These are phyloP conservation scores for Cordyceps cateniannulata DNA, from an alignment of 2,329 filamentous ascomycete species.

Conservation along the genomic window DNA sequence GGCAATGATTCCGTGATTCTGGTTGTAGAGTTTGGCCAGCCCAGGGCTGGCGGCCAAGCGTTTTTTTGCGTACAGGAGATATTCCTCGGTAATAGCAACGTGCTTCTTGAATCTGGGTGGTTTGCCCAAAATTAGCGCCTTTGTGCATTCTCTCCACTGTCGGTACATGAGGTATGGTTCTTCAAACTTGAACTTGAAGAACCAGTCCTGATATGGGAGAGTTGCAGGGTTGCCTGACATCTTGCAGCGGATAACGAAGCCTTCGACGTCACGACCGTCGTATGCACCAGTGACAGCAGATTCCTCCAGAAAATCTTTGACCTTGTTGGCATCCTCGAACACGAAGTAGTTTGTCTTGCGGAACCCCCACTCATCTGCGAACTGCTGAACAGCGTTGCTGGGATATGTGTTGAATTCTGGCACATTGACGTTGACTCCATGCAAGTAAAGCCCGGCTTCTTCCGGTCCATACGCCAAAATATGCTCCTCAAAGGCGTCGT, in stretches of 20 bases:
- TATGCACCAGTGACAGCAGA: constrained; percentile 86
- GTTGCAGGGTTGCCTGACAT: constrained; percentile 45
- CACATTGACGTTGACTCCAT: constrained; percentile 94
- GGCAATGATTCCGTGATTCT: constrained; percentile 92
- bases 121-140: constrained; percentile 71
- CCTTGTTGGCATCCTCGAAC: constrained; percentile 66
- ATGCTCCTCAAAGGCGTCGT: constrained; percentile 94
- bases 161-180: constrained; percentile 98
- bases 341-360: constrained; percentile 76
- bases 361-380: constrained; percentile 91
- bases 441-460: constrained; percentile 83
- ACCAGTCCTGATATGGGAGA: constrained; percentile 78
- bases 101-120: constrained; percentile 80
- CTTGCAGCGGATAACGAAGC: constrained; percentile 91
- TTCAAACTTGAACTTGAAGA: constrained; percentile 99
- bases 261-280: constrained; percentile 87
- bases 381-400: constrained; percentile 74
- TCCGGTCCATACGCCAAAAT: constrained; percentile 83
- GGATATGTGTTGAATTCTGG: constrained; percentile 86
- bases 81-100: constrained; percentile 81
- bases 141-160: constrained; percentile 97
- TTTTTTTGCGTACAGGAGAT: constrained; percentile 72
- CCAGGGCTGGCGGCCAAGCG: constrained; percentile 63
- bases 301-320: constrained; percentile 74
- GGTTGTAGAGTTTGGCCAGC: constrained; percentile 65